phyloP scores from a whole-genome alignment of 192 early-diverging fungal genomes.

The Phycomyces nitens region DNA sequence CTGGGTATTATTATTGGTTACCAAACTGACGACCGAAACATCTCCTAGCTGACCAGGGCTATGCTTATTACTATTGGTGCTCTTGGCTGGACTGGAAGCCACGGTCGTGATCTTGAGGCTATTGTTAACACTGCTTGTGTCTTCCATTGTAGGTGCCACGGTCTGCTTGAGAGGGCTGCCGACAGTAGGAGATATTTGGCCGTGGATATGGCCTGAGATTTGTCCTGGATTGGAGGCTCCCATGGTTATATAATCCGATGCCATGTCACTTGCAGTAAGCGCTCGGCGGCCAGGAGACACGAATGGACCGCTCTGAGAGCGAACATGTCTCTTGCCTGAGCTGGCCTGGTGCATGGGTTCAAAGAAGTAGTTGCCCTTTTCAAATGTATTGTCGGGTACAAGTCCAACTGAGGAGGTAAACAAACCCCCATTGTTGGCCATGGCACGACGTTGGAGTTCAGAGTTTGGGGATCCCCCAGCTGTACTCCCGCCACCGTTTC shows the following conservation, averaged over 20 bases:
- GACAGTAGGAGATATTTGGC: no score
- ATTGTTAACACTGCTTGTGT: no score
- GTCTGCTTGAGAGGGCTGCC: no score
- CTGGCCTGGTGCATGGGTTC: neutral
- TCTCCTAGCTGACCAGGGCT: neutral
- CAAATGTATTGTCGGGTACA: neutral
- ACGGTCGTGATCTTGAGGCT: no score
- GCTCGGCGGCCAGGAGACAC: neutral
- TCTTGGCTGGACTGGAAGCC: no score
- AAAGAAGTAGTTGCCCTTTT: conserved; percentile 21
- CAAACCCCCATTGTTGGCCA: neutral
- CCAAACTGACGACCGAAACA: neutral
- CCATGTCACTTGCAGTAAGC: neutral
- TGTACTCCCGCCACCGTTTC: no score
- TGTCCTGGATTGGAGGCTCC: neutral
- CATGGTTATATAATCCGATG: neutral
- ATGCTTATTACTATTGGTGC: neutral
- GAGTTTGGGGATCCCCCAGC: no score
- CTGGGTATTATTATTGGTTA: neutral
- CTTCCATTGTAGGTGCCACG: no score
- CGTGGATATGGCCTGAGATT: neutral
- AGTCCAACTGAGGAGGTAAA: neutral
- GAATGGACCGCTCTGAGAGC: neutral
- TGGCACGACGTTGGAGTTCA: no score
- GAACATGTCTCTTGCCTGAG: neutral